phyloP scores from a whole-genome alignment of 805 yeast species.

The Candida broadrunensis region DNA sequence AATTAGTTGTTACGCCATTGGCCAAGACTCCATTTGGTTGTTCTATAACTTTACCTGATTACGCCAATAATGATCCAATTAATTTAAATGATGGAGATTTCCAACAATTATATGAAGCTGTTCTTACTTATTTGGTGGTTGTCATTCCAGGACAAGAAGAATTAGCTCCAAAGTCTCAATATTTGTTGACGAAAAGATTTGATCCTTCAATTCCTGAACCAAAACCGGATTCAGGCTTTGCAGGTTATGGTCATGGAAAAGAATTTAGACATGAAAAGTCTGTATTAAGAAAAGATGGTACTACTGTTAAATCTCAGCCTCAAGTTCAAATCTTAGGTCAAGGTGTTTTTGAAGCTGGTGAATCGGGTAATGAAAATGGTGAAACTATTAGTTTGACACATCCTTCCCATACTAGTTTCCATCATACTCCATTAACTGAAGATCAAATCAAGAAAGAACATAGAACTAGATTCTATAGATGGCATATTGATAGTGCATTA shows the following conservation, averaged over 20 bases:
- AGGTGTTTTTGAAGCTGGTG: constrained; percentile 58
- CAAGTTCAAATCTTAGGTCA: constrained; percentile 91
- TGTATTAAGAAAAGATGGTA: constrained; percentile 77
- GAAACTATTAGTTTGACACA: constrained; percentile 65
- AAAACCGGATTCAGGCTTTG: constrained; percentile 29
- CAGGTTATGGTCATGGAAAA: constrained; percentile 83
- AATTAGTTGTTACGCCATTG: constrained; percentile 42
- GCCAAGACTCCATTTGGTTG: constrained; percentile 66
- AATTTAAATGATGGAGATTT: constrained; percentile 65
- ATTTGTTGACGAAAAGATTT: constrained; percentile 68
- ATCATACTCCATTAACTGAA: constrained; percentile 60
- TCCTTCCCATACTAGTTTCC: constrained; percentile 83
- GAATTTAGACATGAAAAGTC: constrained; percentile 53
- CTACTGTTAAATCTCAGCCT: constrained; percentile 75
- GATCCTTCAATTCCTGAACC: constrained; percentile 62
- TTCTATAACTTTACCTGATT: constrained; percentile 57
- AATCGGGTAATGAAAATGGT: constrained; percentile 59
- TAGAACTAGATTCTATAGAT: constrained; percentile 81
- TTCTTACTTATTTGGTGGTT: constrained; percentile 66
- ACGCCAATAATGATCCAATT: constrained; percentile 69
- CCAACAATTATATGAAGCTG: constrained; percentile 55
- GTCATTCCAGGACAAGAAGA: constrained; percentile 72
- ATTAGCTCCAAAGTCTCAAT: constrained; percentile 72
- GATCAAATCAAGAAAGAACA: constrained; percentile 58
- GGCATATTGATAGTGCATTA: constrained; percentile 92